These are phyloP conservation scores for Colletotrichum tropicale DNA, from an alignment of 2,329 filamentous ascomycete genomes.

Conservation along the genomic window DNA sequence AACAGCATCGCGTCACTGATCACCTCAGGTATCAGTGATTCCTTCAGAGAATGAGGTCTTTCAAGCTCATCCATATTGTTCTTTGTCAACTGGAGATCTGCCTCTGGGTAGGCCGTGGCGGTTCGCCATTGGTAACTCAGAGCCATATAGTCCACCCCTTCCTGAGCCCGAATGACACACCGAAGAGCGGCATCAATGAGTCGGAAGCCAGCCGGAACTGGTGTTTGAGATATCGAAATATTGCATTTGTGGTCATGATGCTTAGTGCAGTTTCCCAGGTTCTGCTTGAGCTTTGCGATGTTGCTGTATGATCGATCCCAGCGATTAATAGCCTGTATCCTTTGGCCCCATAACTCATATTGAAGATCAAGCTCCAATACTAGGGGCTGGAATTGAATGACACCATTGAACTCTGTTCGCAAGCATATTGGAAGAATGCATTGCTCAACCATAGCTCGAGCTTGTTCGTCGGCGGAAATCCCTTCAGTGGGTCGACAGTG, in stretches of 20 bases:
- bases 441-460: not conserved
- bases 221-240: not conserved
- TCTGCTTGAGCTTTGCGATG: not conserved
- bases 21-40: not conserved
- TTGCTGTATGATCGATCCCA: not conserved
- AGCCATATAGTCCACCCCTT: not conserved
- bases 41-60: not conserved
- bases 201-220: not conserved
- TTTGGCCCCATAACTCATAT: not conserved
- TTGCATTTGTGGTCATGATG: not conserved
- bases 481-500: not conserved
- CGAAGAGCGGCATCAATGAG: not conserved
- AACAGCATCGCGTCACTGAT: not conserved
- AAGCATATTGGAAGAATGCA: not conserved
- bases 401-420: not conserved
- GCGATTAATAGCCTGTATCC: not conserved
- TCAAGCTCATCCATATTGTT: not conserved
- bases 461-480: not conserved
- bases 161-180: not conserved
- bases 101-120: not conserved
- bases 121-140: not conserved
- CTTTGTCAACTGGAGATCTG: not conserved
- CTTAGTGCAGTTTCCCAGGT: not conserved
- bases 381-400: not conserved
- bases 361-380: not conserved